Evolutionary conservation across 139 green algal genomes (phyloP).

Genomic region (Chlorella sp.): DNA sequence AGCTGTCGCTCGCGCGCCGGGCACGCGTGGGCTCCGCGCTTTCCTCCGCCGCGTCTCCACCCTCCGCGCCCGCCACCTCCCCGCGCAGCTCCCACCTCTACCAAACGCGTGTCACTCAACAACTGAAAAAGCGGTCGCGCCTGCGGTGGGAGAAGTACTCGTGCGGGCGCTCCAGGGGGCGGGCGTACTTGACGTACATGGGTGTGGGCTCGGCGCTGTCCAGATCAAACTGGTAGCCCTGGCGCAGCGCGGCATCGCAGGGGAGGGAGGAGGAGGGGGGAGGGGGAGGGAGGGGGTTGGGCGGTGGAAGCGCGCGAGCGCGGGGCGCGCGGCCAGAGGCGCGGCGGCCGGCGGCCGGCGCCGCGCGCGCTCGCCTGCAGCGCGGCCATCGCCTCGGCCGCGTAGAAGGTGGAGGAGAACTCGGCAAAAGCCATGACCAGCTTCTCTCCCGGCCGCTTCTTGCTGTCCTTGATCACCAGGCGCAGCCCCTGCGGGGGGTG

Average conservation of each 20-base stretch:
- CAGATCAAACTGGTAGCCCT: conserved; percentile 44
- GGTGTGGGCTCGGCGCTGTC: neutral
- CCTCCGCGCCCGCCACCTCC: too few species aligned
- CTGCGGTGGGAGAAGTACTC: too few species aligned
- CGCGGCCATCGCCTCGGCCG: conserved; percentile 34
- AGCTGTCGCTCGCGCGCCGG: too few species aligned
- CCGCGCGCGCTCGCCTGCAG: conserved; percentile 25
- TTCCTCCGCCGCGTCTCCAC: too few species aligned
- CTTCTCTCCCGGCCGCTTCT: conserved; percentile 31
- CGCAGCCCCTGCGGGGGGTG: conserved; percentile 40
- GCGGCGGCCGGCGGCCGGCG: neutral
- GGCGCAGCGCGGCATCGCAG: neutral
- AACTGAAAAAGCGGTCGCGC: too few species aligned
- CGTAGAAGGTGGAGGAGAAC: conserved; percentile 38
- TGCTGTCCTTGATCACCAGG: conserved; percentile 54
- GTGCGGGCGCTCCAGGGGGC: neutral
- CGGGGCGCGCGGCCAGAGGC: neutral
- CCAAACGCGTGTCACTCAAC: too few species aligned
- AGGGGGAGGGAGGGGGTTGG: neutral
- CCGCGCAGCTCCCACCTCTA: too few species aligned
- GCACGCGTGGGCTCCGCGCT: too few species aligned
- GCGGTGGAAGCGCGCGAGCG: neutral
- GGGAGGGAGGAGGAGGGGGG: neutral
- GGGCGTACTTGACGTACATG: conserved; percentile 28
- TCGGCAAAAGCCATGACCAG: conserved; percentile 53